A percentile compares a stretch with the other conserved stretches of the same genome.
Evolutionary conservation across 768 basidiomycete genomes (phyloP).

Genomic region (Coprinopsis cinerea): DNA sequence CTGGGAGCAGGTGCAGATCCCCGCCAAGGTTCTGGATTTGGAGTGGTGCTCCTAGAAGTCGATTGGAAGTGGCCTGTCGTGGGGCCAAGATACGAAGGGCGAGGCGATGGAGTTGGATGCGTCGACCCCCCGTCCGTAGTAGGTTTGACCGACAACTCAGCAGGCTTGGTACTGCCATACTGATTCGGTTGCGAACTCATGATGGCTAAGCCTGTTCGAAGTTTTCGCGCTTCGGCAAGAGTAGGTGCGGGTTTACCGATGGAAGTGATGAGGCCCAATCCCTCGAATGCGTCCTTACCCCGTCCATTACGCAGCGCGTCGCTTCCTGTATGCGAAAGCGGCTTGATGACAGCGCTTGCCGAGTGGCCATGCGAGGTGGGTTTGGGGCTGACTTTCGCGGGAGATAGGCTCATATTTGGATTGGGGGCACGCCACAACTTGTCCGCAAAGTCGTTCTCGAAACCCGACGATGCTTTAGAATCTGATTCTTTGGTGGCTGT

Average conservation of each 20-base stretch:
- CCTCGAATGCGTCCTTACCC: constrained; percentile 75
- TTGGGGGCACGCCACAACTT: constrained; percentile 52
- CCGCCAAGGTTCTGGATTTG: constrained; percentile 23
- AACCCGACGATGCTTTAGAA: constrained; percentile 28
- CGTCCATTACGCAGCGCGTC: constrained; percentile 8
- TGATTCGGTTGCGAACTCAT: constrained; percentile 29
- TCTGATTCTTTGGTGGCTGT: constrained; percentile 4
- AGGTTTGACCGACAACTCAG: constrained; percentile 15
- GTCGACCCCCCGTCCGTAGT: constrained; percentile 14
- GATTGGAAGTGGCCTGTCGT: constrained; percentile 24
- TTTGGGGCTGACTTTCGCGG: constrained; percentile 17
- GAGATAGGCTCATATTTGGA: constrained; percentile 18
- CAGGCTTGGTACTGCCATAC: constrained; percentile 20
- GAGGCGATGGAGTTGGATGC: constrained; percentile 33
- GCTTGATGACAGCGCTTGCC: constrained; percentile 14
- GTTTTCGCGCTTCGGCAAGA: constrained; percentile 67
- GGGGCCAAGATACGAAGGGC: constrained; percentile 20
- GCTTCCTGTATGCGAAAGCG: constrained; percentile 10
- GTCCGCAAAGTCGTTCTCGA: constrained; percentile 64
- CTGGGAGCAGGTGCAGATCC: constrained; percentile 25
- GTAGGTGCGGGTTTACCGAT: constrained; percentile 51
- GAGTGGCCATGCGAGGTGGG: constrained; percentile 15
- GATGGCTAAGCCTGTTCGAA: constrained; percentile 65
- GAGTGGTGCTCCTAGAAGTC: constrained; percentile 24
- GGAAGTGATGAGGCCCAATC: constrained; percentile 49